Evolutionary conservation across 2,329 filamentous ascomycete genomes (phyloP).

Genomic region (Sporothrix pseudoabietina): DNA sequence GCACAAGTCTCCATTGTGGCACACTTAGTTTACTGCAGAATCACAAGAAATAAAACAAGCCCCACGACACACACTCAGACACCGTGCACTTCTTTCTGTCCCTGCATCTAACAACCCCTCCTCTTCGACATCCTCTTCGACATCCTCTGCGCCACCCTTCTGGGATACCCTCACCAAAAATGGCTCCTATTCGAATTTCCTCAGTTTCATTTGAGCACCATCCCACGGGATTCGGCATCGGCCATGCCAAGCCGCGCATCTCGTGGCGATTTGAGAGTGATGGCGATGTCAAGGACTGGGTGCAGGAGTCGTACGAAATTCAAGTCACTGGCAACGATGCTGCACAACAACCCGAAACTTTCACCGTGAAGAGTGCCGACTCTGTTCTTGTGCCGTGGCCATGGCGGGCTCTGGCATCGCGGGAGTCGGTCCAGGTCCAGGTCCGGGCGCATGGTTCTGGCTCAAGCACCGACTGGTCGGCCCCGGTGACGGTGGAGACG

Average conservation of each 20-base stretch:
- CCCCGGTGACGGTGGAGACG: background rate
- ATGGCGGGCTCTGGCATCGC: constrained; percentile 2
- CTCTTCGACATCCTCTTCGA: background rate
- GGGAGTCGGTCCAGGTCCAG: constrained; percentile 1
- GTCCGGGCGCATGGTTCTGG: background rate
- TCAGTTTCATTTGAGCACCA: constrained; percentile 13
- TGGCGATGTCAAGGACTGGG: background rate
- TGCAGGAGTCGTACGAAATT: constrained; percentile 8
- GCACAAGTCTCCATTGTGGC: too few relatives aligned
- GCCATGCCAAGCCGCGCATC: constrained; percentile 4
- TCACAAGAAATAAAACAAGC: too few relatives aligned
- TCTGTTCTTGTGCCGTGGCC: constrained; percentile 3
- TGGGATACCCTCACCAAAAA: background rate
- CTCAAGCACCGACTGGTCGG: background rate
- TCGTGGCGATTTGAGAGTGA: constrained; percentile 1
- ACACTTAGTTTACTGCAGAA: too few relatives aligned
- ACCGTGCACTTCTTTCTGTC: too few relatives aligned
- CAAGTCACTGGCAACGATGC: background rate
- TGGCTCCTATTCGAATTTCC: constrained; percentile 3
- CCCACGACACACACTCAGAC: too few relatives aligned
- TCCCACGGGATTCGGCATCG: constrained; percentile 4
- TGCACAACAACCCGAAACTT: background rate
- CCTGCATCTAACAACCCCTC: background rate
- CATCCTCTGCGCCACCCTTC: background rate
- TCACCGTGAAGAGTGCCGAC: background rate